Evolutionary conservation across 768 basidiomycete genomes (phyloP).

Genomic region (Lentinula lateritia): DNA sequence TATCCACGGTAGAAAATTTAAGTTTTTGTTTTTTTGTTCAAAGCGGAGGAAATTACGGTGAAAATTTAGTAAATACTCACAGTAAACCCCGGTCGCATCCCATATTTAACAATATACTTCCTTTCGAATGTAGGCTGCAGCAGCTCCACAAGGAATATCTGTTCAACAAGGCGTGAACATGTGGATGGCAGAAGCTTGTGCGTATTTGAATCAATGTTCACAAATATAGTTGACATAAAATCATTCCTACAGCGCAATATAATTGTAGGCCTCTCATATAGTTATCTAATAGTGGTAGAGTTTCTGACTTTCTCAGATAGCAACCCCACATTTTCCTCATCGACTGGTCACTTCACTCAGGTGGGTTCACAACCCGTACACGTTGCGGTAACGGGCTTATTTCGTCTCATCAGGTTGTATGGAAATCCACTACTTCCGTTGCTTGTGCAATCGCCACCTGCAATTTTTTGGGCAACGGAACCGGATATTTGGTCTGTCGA

Average conservation of each 20-base stretch:
- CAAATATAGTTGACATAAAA: constrained; percentile 12
- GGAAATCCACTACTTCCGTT: constrained; percentile 45
- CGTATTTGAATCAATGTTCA: not conserved
- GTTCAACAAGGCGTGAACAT: constrained; percentile 14
- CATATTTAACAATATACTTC: too few species aligned
- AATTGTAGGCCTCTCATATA: not conserved
- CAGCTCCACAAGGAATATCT: constrained; percentile 11
- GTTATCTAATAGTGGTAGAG: too few species aligned
- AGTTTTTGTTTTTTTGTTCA: too few species aligned
- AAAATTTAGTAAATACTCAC: constrained; percentile 18
- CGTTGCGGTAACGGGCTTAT: too few species aligned
- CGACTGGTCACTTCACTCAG: constrained; percentile 27
- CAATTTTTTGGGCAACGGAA: constrained; percentile 14
- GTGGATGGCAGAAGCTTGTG: constrained; percentile 26
- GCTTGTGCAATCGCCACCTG: constrained; percentile 41
- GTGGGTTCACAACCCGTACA: constrained; percentile 3
- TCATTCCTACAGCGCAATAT: not conserved
- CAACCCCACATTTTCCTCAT: constrained; percentile 18
- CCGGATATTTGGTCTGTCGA: constrained; percentile 22
- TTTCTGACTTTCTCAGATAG: constrained; percentile 13
- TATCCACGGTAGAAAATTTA: too few species aligned
- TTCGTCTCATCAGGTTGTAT: constrained; percentile 34
- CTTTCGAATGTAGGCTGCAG: constrained; percentile 13
- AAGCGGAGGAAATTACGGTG: constrained; percentile 19
- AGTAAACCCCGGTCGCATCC: too few species aligned